Evolutionary conservation across 2,329 filamentous ascomycete species (phyloP).

Genomic region (Emergomyces africanus): DNA sequence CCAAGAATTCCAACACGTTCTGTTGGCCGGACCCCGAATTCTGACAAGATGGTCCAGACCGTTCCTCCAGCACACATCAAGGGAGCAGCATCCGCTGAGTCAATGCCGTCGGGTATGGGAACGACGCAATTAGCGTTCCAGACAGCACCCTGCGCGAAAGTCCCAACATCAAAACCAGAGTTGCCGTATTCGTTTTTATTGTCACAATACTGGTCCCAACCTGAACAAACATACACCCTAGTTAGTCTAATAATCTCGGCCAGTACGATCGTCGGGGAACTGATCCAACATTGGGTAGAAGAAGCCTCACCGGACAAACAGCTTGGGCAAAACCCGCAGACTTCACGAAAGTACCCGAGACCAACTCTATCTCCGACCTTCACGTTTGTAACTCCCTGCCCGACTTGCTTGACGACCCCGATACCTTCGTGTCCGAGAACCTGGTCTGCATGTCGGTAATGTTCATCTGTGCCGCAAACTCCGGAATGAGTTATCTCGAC

Average conservation of each 20-base stretch:
- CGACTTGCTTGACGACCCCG: slow-evolving; percentile 20
- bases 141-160: slow-evolving; percentile 25
- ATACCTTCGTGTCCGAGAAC: slow-evolving; percentile 29
- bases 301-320: slow-evolving; percentile 1
- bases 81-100: slow-evolving; percentile 34
- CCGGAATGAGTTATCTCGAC: slow-evolving; percentile 54
- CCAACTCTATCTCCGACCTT: slow-evolving; percentile 31
- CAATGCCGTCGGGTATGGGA: slow-evolving; percentile 32
- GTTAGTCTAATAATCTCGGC: background rate
- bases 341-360: slow-evolving; percentile 28
- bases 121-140: slow-evolving; percentile 29
- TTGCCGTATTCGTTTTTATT: slow-evolving; percentile 24
- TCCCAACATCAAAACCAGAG: slow-evolving; percentile 26
- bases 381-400: slow-evolving; percentile 21
- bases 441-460: slow-evolving; percentile 17
- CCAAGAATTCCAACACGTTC: slow-evolving; percentile 40
- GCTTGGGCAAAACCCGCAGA: slow-evolving; percentile 24
- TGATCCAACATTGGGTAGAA: background rate
- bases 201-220: slow-evolving; percentile 14
- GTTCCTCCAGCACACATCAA: slow-evolving; percentile 41
- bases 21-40: slow-evolving; percentile 35
- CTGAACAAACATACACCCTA: background rate
- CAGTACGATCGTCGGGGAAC: background rate
- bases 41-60: slow-evolving; percentile 37
- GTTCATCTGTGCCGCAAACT: slow-evolving; percentile 49